Evolutionary conservation across 2,329 filamentous ascomycete species (phyloP), one percentile per base, ranked within the genome.

Genomic region (Pezicula neosporulosa): DNA sequence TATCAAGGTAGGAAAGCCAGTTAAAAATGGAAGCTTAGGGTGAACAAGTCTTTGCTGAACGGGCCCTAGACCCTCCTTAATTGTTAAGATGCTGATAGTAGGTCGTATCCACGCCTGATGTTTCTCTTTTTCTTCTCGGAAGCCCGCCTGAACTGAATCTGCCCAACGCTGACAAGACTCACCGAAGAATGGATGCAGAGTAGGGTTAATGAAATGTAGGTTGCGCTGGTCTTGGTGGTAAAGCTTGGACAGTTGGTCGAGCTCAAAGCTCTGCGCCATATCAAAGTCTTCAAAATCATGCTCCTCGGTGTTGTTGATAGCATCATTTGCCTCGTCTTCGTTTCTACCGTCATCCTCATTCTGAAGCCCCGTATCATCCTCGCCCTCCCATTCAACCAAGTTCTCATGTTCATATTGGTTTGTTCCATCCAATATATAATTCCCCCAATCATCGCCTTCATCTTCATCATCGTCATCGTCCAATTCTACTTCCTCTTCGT

Each of bases 151-250:
- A 19, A 19, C 35, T 19, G 21, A 36, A 3, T 21, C 19, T 15
- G 4, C n/a, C 44, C 15, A 19, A 6, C 44, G 5, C 30, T 18
- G 21, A 13, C 18, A 42, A 44, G n/a, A 21, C 7, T 44, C 38
- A 15, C n/a, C 30, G 39, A 46, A 36, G 16, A 12, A 33, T 47
- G 21, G 10, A 10, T 6, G 15, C 19, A 19, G 28, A 21, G 2
- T 21, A 43, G 44, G 42, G n/a, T 16, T 45, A 37, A 46, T 16
- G 13, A 57, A 53, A 28, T 57, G 55, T 15, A 57, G 45, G 36
- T 57, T 45, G 39, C 50, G 50, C 12, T 28, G 36, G 18, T 52
- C 38, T 45, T 44, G 41, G 30, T 50, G 53, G 35, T 54, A 52
- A 24, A 48, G 47, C 12, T 46, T 45, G 7, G 35, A 28, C 7